Percentiles rank a stretch among this genome's conserved stretches.
These are phyloP conservation scores for Pseudogymnoascus sp. DNA, from an alignment of 2,329 filamentous ascomycete species.

Conservation along the genomic window DNA sequence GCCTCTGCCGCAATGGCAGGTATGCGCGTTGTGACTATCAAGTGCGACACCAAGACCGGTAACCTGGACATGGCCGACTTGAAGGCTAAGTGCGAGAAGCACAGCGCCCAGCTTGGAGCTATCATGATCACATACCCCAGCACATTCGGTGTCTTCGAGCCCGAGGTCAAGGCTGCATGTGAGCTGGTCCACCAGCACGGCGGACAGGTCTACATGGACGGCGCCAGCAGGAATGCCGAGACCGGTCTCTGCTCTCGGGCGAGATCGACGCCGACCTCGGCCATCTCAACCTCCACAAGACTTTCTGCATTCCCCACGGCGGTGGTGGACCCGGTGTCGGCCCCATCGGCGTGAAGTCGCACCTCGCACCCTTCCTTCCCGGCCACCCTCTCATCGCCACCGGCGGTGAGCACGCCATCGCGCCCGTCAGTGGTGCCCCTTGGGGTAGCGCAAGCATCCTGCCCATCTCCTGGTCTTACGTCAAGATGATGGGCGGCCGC, in stretches of 20 bases:
- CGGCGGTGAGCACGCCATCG: conserved; percentile 51
- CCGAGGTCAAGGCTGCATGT: conserved; percentile 77
- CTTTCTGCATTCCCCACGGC: conserved; percentile 95
- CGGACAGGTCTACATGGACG: conserved; percentile 97
- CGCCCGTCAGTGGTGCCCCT: conserved; percentile 72
- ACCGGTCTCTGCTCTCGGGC: conserved; percentile 88
- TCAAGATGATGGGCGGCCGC: conserved; percentile 81
- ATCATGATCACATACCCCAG: conserved; percentile 98
- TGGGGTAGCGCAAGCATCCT: conserved; percentile 88
- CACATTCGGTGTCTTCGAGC: conserved; percentile 93
- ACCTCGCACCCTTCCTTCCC: conserved; percentile 71
- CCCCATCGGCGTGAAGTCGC: conserved; percentile 83
- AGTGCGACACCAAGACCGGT: conserved; percentile 79
- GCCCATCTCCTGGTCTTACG: conserved; percentile 92
- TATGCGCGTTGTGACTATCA: conserved; percentile 88
- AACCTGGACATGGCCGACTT: conserved; percentile 86
- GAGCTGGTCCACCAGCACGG: conserved; percentile 79
- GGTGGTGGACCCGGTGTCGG: conserved; percentile 91
- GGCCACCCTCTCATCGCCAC: conserved; percentile 54
- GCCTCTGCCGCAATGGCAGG: conserved; percentile 93
- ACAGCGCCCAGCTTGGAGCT: conserved; percentile 76
- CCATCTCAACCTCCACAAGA: conserved; percentile 97
- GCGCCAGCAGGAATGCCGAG: conserved; percentile 97
- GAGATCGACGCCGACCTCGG: conserved; percentile 95
- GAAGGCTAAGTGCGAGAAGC: conserved; percentile 80